phyloP scores from a whole-genome alignment of 352 stramenopile genomes.

The Globisporangium polare region DNA sequence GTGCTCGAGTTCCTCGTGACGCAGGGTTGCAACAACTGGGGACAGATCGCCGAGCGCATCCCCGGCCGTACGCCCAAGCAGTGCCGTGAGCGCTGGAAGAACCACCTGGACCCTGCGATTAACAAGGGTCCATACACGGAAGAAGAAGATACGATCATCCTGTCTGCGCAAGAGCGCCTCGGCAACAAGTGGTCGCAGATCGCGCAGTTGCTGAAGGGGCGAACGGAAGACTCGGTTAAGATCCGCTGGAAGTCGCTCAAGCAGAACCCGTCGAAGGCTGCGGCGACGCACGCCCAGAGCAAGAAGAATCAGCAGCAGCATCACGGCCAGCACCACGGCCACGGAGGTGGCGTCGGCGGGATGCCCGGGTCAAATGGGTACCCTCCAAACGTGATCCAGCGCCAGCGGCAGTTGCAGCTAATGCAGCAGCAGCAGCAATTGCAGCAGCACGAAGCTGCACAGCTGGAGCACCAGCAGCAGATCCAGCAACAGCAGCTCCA shows the following conservation, averaged over 20 bases:
- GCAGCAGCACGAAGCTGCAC: conserved; percentile 54
- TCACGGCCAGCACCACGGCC: conserved; percentile 20
- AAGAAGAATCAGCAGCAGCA: conserved; percentile 75
- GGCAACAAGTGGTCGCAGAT: conserved; percentile 97
- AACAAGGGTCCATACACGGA: conserved; percentile 95
- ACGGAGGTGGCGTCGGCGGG: conserved; percentile 11
- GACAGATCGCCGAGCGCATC: conserved; percentile 89
- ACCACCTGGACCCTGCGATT: conserved; percentile 88
- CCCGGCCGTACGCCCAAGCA: conserved; percentile 91
- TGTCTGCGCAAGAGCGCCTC: conserved; percentile 85
- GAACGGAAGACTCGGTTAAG: conserved; percentile 93
- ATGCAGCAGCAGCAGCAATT: conserved; percentile 72
- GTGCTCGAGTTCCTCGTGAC: conserved; percentile 90
- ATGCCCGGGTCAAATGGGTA: conserved; percentile 37
- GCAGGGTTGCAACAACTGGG: conserved; percentile 92
- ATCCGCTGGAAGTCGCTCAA: conserved; percentile 90
- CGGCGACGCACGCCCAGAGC: conserved; percentile 66
- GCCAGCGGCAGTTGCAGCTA: conserved; percentile 63
- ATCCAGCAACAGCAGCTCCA: conserved; percentile 56
- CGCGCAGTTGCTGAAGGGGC: conserved; percentile 88
- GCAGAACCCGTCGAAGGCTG: conserved; percentile 80
- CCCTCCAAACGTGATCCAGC: conserved; percentile 42
- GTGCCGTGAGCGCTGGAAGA: conserved; percentile 90
- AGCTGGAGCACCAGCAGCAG: conserved; percentile 74
- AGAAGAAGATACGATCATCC: conserved; percentile 93